Base-by-base conservation (phyloP, 192 early-diverging fungal genomes). In the Entomortierella chlamydospora region DNA sequence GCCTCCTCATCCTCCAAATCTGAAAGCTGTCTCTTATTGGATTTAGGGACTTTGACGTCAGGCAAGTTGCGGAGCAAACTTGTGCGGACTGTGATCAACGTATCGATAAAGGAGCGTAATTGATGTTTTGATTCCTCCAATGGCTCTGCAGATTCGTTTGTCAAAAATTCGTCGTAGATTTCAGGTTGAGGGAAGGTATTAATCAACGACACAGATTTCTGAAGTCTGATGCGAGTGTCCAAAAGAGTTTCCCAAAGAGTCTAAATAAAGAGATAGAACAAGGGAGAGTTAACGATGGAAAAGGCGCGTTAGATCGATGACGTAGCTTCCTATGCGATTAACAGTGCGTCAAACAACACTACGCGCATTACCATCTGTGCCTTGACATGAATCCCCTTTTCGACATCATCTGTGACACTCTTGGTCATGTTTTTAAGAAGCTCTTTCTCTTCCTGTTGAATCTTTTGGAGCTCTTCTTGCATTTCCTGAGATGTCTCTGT, bases 381-480 rank as follows among this genome's bases (percentile, higher is more conserved):
- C 58, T 93, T 84, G 26, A 98, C 94, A 61, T 97, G 93, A n/a
- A 87, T 83, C 30, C 97, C 97, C 70, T 98, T 98, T 79, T 95
- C 95, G 23, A 95, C 84, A 70, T 98, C 96, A 31, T 86, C 87
- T 13, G 90, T 85, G 0, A 91, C 91, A 22, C 88, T 90, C 73
- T 92, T 87, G 30, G 93, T 88, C 66, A 98, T 88, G 33, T 78
- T 90, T 53, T 92, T 84, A 31, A 98, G 81, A 64, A 99, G 83
- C 25, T 93, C 89, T 74, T 91, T 93, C 81, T 98, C 97, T 63
- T 96, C 94, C 33, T 88, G 84, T 58, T 94, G 89, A 25, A 97
- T 86, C 80, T 87, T 85, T 67, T 86, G 86, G 51, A 98, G 86
- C 67, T 96, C 80, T 64, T 87, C 68, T 68, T 83, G 81, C 45